Evolutionary conservation across 1,284 basidiomycete genomes (phyloP).

Genomic region (Anthracocystis panici-leucophaei): DNA sequence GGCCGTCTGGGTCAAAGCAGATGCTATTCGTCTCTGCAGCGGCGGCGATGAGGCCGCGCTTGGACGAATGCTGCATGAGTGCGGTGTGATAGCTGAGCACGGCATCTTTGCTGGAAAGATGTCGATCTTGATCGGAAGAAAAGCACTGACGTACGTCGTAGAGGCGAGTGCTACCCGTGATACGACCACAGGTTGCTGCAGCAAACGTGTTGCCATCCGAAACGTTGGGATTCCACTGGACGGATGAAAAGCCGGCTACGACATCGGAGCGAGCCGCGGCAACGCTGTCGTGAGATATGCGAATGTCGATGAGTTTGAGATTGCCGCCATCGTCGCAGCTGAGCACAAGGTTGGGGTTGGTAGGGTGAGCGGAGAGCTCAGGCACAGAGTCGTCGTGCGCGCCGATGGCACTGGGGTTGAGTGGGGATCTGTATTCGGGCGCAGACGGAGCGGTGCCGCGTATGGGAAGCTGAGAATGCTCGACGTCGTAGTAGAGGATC

Average conservation of each 20-base stretch:
- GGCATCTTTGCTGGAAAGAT: conserved; percentile 34
- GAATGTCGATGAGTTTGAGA: conserved; percentile 36
- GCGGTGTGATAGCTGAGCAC: conserved; percentile 34
- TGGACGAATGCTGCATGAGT: conserved; percentile 31
- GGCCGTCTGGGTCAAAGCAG: conserved; percentile 35
- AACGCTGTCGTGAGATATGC: conserved; percentile 21
- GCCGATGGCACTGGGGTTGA: conserved; percentile 20
- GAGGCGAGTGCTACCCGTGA: conserved; percentile 41
- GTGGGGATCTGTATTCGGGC: conserved; percentile 8
- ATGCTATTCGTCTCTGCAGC: conserved; percentile 46
- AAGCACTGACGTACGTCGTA: conserved; percentile 46
- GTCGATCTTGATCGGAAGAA: conserved; percentile 1
- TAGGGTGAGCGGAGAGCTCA: conserved; percentile 32
- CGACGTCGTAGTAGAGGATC: conserved; percentile 43
- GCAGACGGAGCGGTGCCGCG: not conserved
- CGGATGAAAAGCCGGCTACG: conserved; percentile 31
- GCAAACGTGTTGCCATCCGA: conserved; percentile 50
- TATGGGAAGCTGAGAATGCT: conserved; percentile 33
- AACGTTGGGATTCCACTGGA: conserved; percentile 38
- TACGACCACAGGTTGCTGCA: conserved; percentile 30
- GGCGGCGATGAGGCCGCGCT: conserved; percentile 23
- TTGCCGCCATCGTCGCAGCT: conserved; percentile 40
- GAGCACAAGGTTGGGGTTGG: conserved; percentile 32
- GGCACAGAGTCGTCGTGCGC: conserved; percentile 37
- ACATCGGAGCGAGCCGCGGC: conserved; percentile 20